Base-by-base conservation (phyloP, 2,329 filamentous ascomycete genomes). In the Endoconidiophora laricicola region DNA sequence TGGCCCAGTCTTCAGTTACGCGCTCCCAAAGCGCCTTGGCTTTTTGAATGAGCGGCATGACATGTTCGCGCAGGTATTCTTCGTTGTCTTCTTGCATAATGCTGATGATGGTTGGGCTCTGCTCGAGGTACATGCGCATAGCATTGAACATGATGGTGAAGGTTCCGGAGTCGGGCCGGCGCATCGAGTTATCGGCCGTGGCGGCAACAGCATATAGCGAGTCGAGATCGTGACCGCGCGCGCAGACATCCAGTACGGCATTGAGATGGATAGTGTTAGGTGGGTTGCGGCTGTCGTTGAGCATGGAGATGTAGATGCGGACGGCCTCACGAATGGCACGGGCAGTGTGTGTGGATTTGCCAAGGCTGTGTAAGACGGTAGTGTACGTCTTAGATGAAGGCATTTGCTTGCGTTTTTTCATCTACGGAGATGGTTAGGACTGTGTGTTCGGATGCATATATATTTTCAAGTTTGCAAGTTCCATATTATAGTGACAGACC, bases 401-500 rank as follows among this genome's bases (percentile, higher is more conserved):
- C 23, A 74, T 70, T 58, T 93, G 83, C 4, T 72, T 81, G 54
- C 87, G 76, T 67, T 96, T 96, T 68, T 96, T 98, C 90, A 98
- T 96, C 83, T 86, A 42, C 42, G 40, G 4, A n/a, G 23, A 14
- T 16, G 46, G 42, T 26, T 49, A 52, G n/a, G 18, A 59, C 29
- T 12, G 7, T 6, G 29, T 33, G 29, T 33, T 3, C 9, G 48
- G 58, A 56, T n/a, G 44, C 53, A 46, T 52, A 33, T 33, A 6
- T 33, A 9, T 33, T 12, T 33, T 7, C 4, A 33, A 12, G 6
- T 33, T 12, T 33, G 29, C 4, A 33, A 3, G 29, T 12, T 33
- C 4, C 3, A 33, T 33, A 10, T 33, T 1, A 33, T 33, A 6
- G 12, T 50, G 59, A 53, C 69, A 55, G 63, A 84, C 83, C 63